Evolutionary conservation across 2,329 filamentous ascomycete species (phyloP).

Genomic region (Trichoderma sp.): DNA sequence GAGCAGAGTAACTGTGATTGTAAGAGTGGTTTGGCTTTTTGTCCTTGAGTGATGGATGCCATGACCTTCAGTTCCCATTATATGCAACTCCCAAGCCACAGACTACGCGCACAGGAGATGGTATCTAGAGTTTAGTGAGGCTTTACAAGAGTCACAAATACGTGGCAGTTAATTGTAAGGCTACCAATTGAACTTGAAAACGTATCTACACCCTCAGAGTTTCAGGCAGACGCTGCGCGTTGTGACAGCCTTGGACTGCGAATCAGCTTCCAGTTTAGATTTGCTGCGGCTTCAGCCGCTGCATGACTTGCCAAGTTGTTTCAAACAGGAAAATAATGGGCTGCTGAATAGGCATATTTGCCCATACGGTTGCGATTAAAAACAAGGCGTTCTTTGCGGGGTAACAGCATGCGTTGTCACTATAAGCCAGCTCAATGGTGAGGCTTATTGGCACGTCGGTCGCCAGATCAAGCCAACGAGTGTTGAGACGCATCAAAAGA

Average conservation of each 20-base stretch:
- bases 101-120: background rate
- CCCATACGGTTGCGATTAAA: background rate
- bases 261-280: background rate
- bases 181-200: background rate
- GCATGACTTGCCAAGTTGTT: background rate
- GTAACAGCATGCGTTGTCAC: background rate
- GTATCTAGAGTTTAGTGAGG: background rate
- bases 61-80: background rate
- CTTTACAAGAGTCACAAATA: background rate
- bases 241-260: background rate
- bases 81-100: background rate
- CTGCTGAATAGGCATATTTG: background rate
- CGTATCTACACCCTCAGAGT: background rate
- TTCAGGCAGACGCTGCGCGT: background rate
- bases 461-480: background rate
- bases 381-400: background rate
- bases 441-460: background rate
- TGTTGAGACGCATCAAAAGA: background rate
- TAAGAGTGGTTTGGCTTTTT: background rate
- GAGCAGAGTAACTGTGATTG: background rate
- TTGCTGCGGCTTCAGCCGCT: background rate
- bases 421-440: background rate
- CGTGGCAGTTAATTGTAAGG: background rate
- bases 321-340: background rate
- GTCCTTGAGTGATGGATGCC: background rate